phyloP scores from a whole-genome alignment of 441 rosid species.

The Gossypium davidsonii region DNA sequence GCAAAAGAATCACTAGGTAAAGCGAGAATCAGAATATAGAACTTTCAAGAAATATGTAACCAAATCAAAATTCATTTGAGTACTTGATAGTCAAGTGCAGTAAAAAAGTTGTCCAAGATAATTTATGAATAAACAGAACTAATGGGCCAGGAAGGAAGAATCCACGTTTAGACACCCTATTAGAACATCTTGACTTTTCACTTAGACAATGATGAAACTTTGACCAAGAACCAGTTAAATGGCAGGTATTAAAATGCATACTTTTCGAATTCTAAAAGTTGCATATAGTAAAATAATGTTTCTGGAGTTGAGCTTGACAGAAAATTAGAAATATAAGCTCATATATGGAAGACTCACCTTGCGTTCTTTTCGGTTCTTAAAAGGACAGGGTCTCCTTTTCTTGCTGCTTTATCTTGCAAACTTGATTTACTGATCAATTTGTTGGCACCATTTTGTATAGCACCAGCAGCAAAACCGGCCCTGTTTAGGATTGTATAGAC shows the following conservation, averaged over 20 bases:
- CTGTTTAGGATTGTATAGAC: constrained; percentile 10
- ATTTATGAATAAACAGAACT: neutral
- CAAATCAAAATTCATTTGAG: neutral
- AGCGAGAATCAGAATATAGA: neutral
- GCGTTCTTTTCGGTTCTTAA: constrained; percentile 23
- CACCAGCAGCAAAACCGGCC: constrained; percentile 8
- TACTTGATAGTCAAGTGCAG: neutral
- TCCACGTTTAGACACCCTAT: neutral
- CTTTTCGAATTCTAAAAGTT: constrained; percentile 2
- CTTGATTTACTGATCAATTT: constrained; percentile 23
- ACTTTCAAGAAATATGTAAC: neutral
- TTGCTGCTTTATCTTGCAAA: constrained; percentile 27
- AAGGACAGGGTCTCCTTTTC: constrained; percentile 27
- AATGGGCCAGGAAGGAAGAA: neutral
- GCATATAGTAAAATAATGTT: neutral
- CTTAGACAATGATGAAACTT: neutral
- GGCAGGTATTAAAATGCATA: neutral
- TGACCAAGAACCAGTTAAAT: neutral
- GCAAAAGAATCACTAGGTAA: neutral
- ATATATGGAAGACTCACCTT: constrained; percentile 21
- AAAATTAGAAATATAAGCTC: neutral
- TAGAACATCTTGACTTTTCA: neutral
- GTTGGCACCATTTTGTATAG: constrained; percentile 24
- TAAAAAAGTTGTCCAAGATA: neutral
- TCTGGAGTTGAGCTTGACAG: neutral